A percentile compares a stretch with the other conserved stretches of the same genome.
These are phyloP conservation scores for Pythium periplocum DNA, from an alignment of 352 stramenopile species.

Conservation along the genomic window DNA sequence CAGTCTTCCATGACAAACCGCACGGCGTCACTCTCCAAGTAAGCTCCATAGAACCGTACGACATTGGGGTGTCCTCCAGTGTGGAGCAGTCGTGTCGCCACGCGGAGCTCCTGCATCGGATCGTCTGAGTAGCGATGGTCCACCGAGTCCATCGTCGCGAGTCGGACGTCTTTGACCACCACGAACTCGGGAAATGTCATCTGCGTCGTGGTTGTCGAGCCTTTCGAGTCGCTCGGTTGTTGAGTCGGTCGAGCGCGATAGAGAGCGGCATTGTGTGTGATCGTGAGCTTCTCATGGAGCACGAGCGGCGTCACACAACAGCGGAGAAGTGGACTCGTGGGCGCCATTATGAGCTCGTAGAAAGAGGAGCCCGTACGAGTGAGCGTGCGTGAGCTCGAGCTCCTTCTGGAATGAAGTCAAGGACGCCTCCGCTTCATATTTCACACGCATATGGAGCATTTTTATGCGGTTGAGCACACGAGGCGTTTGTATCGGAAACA, in stretches of 20 bases:
- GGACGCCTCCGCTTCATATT: slow-evolving; percentile 3
- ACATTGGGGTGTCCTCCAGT: too few species aligned
- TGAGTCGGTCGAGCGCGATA: slow-evolving; percentile 4
- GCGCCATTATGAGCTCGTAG: not conserved
- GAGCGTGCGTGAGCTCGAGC: not conserved
- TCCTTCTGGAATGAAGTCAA: slow-evolving; percentile 2
- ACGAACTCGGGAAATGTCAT: slow-evolving; percentile 6
- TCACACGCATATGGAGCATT: slow-evolving; percentile 1
- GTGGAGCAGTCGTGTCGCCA: too few species aligned
- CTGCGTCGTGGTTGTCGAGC: too few species aligned
- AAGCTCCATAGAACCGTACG: too few species aligned
- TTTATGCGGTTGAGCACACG: not conserved
- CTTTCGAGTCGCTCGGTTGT: not conserved
- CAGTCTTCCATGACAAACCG: too few species aligned
- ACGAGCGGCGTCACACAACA: slow-evolving; percentile 1
- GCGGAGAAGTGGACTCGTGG: not conserved
- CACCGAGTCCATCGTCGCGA: not conserved
- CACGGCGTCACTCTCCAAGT: too few species aligned
- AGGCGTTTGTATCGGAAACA: not conserved
- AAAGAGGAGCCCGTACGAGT: not conserved
- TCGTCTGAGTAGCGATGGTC: slow-evolving; percentile 25
- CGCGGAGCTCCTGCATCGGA: slow-evolving; percentile 12
- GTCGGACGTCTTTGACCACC: slow-evolving; percentile 38
- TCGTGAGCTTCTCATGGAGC: slow-evolving; percentile 10
- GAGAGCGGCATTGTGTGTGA: slow-evolving; percentile 12